phyloP scores from a whole-genome alignment of 2,329 filamentous ascomycete species.

The Podosphaera aphanis region DNA sequence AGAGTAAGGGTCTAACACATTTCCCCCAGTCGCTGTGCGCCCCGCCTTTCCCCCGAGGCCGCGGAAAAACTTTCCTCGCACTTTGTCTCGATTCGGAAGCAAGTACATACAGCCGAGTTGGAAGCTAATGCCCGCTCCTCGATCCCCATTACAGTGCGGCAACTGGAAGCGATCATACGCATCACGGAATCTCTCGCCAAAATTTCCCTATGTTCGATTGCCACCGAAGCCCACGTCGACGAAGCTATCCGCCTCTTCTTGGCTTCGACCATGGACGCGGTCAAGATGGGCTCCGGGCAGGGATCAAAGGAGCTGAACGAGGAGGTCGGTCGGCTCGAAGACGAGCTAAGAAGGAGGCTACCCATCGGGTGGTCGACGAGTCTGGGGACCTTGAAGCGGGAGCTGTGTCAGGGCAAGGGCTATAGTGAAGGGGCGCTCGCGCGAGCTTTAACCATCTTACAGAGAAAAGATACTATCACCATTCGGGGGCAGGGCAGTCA shows the following conservation, averaged over 20 bases:
- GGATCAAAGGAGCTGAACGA: conserved; percentile 78
- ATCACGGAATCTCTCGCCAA: conserved; percentile 94
- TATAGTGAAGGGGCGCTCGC: conserved; percentile 75
- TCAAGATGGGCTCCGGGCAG: conserved; percentile 66
- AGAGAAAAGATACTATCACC: conserved; percentile 67
- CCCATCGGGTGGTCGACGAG: conserved; percentile 94
- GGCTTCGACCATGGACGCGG: conserved; percentile 91
- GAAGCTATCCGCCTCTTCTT: conserved; percentile 94
- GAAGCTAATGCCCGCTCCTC: conserved; percentile 76
- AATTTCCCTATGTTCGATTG: conserved; percentile 61
- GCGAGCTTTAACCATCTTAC: conserved; percentile 62
- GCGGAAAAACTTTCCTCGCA: conserved; percentile 91
- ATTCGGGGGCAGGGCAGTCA: conserved; percentile 55
- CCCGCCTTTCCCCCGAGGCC: conserved; percentile 69
- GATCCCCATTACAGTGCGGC: conserved; percentile 92
- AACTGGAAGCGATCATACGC: conserved; percentile 88
- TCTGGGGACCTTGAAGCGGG: conserved; percentile 59
- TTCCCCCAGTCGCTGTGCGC: conserved; percentile 56
- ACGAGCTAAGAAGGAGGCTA: conserved; percentile 64
- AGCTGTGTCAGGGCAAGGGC: conserved; percentile 79
- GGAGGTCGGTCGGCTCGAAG: conserved; percentile 66
- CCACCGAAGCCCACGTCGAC: conserved; percentile 78
- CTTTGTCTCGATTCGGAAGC: conserved; percentile 85
- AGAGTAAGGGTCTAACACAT: conserved; percentile 1
- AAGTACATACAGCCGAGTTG: conserved; percentile 77